Evolutionary conservation across 2,329 filamentous ascomycete species (phyloP).

Genomic region (Ilyonectria mors-panacis): DNA sequence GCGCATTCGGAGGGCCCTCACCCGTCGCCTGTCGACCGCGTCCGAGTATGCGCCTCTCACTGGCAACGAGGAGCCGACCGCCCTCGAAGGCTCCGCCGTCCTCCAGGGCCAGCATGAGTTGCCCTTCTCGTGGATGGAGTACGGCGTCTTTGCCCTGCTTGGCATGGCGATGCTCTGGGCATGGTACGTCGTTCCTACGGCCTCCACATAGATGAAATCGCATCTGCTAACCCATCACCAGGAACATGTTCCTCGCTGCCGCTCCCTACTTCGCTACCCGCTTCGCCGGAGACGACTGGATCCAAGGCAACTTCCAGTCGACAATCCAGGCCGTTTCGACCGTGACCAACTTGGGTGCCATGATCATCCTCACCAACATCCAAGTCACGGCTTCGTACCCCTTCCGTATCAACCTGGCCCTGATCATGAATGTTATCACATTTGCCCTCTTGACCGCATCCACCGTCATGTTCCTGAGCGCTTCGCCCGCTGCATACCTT

Average conservation of each 20-base stretch:
- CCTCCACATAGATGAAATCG: background rate
- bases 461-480: constrained; percentile 76
- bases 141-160: constrained; percentile 85
- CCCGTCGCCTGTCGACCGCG: constrained; percentile 39
- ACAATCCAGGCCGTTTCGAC: constrained; percentile 91
- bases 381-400: constrained; percentile 91
- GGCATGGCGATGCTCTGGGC: constrained; percentile 98
- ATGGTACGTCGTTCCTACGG: constrained; percentile 73
- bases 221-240: constrained; percentile 52
- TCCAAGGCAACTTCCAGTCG: constrained; percentile 88
- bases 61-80: constrained; percentile 46
- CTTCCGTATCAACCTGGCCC: constrained; percentile 83
- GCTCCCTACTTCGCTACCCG: constrained; percentile 92
- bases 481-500: constrained; percentile 79
- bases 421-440: constrained; percentile 82
- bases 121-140: constrained; percentile 88
- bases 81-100: constrained; percentile 45
- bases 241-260: constrained; percentile 99
- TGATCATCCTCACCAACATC: constrained; percentile 83
- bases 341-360: constrained; percentile 82
- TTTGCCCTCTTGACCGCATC: constrained; percentile 87
- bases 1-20: constrained; percentile 45
- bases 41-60: constrained; percentile 54
- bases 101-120: constrained; percentile 56
- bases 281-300: constrained; percentile 79